phyloP scores from a whole-genome alignment of 441 rosid species.

The Viola pubescens region DNA sequence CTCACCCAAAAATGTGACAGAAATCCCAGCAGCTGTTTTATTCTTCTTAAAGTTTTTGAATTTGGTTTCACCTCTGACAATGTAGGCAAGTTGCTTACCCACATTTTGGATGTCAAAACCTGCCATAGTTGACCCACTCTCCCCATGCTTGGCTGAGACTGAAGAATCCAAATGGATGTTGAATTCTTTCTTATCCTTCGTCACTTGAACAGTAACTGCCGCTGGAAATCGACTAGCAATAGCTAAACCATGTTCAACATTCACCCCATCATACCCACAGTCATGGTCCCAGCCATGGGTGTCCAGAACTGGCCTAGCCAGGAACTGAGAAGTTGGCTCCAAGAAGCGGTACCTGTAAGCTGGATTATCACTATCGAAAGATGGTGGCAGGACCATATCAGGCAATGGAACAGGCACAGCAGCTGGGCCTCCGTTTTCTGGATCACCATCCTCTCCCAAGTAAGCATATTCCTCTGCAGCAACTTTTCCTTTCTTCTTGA shows the following conservation, averaged over 20 bases:
- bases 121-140: slow-evolving; percentile 43
- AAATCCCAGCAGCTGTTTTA: slow-evolving; percentile 44
- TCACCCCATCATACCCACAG: slow-evolving; percentile 46
- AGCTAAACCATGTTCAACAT: slow-evolving; percentile 34
- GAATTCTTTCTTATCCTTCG: slow-evolving; percentile 51
- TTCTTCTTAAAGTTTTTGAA: slow-evolving; percentile 37
- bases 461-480: slow-evolving; percentile 15
- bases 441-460: slow-evolving; percentile 27
- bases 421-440: slow-evolving; percentile 35
- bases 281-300: slow-evolving; percentile 57
- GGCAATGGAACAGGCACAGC: slow-evolving; percentile 46
- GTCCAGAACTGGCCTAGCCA: slow-evolving; percentile 49
- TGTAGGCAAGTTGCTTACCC: slow-evolving; percentile 54
- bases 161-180: slow-evolving; percentile 49
- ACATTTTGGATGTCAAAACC: slow-evolving; percentile 54
- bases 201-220: slow-evolving; percentile 38
- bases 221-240: slow-evolving; percentile 34
- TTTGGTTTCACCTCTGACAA: slow-evolving; percentile 45
- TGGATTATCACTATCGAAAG: slow-evolving; percentile 52
- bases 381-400: slow-evolving; percentile 49
- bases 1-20: slow-evolving; percentile 43
- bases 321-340: slow-evolving; percentile 39
- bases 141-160: slow-evolving; percentile 37
- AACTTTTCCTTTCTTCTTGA: slow-evolving; percentile 42
- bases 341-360: slow-evolving; percentile 37